These are phyloP conservation scores for Vararia minispora DNA, from an alignment of 768 basidiomycete genomes.

Conservation along the genomic window DNA sequence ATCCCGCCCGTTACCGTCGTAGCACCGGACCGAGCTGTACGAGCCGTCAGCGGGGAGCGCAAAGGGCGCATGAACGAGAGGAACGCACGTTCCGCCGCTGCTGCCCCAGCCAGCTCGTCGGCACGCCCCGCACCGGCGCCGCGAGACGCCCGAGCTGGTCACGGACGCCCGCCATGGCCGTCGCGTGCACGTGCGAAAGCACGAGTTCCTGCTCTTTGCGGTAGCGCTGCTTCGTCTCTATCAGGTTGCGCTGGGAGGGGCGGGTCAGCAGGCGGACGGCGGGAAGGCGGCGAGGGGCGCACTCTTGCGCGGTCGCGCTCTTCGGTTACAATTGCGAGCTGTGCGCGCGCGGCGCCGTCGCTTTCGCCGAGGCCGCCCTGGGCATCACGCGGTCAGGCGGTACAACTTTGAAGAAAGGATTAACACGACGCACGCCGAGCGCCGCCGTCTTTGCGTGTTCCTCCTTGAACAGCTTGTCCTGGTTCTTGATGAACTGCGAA, in stretches of 20 bases:
- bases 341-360: conserved; percentile 50
- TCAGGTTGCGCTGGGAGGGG: conserved; percentile 9
- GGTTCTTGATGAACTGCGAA: conserved; percentile 78
- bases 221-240: conserved; percentile 12
- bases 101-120: conserved; percentile 14
- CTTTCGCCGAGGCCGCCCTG: conserved; percentile 62
- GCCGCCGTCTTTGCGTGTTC: conserved; percentile 51
- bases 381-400: not conserved
- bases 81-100: conserved; percentile 13
- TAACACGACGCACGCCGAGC: conserved; percentile 31
- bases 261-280: too few species aligned
- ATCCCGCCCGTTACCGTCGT: conserved; percentile 8
- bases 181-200: conserved; percentile 9
- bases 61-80: not conserved
- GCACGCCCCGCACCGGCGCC: conserved; percentile 4
- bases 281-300: too few species aligned
- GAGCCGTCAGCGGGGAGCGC: not conserved
- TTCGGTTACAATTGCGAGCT: conserved; percentile 55
- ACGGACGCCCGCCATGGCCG: conserved; percentile 10
- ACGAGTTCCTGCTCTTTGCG: conserved; percentile 13
- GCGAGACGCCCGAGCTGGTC: conserved; percentile 7
- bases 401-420: not conserved
- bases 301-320: too few species aligned
- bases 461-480: conserved; percentile 83
- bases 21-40: conserved; percentile 10